phyloP scores from a whole-genome alignment of 1,139 yeast genomes.

The Hyphopichia buzzinii region DNA sequence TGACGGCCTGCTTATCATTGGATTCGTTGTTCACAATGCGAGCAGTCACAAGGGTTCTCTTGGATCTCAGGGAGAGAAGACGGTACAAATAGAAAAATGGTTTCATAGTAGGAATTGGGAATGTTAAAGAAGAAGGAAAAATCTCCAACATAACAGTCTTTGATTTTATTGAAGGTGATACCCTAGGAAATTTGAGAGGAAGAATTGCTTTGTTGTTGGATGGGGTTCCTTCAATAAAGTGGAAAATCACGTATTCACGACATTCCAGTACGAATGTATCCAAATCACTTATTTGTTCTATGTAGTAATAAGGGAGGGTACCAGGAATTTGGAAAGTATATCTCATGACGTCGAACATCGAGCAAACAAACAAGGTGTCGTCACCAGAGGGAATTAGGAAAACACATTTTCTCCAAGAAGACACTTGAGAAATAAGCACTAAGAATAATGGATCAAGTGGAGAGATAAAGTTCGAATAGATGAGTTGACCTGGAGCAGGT shows the following conservation, averaged over 20 bases:
- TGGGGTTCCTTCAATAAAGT: constrained; percentile 68
- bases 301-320: not conserved
- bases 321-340: constrained; percentile 25
- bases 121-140: constrained; percentile 31
- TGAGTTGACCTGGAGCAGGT: constrained; percentile 44
- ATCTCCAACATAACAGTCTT: constrained; percentile 25
- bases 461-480: constrained; percentile 52
- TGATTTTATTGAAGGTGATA: not conserved
- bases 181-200: constrained; percentile 26
- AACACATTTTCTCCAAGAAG: constrained; percentile 26
- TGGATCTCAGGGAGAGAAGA: constrained; percentile 13
- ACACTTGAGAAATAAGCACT: constrained; percentile 23
- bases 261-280: not conserved
- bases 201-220: constrained; percentile 62
- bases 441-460: constrained; percentile 52
- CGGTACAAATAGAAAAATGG: constrained; percentile 22
- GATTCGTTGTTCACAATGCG: not conserved
- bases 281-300: not conserved
- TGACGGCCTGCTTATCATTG: not conserved
- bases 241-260: constrained; percentile 34
- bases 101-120: constrained; percentile 30
- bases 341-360: constrained; percentile 33
- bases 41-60: not conserved
- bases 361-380: constrained; percentile 35
- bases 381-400: constrained; percentile 44